Base-by-base conservation (phyloP, 441 rosid species). In the Geranium incanum region DNA sequence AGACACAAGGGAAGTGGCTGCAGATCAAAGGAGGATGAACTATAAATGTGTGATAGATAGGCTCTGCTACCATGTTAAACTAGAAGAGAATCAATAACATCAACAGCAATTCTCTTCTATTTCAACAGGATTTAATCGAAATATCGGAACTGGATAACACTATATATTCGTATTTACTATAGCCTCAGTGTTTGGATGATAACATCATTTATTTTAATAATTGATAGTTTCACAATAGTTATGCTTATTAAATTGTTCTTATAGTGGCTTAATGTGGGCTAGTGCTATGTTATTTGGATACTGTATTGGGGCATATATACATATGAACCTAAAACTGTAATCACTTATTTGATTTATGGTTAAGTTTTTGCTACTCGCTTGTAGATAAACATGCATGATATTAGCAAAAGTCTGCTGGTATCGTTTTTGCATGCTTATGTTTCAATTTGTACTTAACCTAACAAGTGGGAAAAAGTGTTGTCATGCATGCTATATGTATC, bases 181-280 rank as follows among this genome's bases (percentile, higher is more conserved):
- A 55, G 15, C 66, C 37, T 11, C 36, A 62, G 66, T 21, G 66
- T 62, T 21, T 23, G 15, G 13, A 23, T 62, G n/a, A 11, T 62
- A 28, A 28, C 33, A 11, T 2, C 37, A 62, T n/a, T 62, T 21
- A 21, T 28, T 28, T 62, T 62, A 28, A 28, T 28, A 28, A 28
- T 28, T 28, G 37, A 23, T 62, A 28, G 66, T 11, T 2, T 55
- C 19, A 55, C 8, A 15, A 55, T 55, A 55, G 21, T 55, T 55
- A 55, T n/a, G 12, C 66, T 62, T 8, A 62, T 62, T 62, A 23
- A 19, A 62, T 23, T 62, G 66, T 5, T 62, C 66, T 62, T 37
- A 23, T 62, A 2, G 36, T 36, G 23, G 66, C 23, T 28, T 7
- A 28, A 23, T 23, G 37, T 62, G 36, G 36, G 37, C 11, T 23